Evolutionary conservation across 164 flowering plant species (phyloP), one percentile per base, ranked within the genome.

Genomic region (Chimonanthus salicifolius): DNA sequence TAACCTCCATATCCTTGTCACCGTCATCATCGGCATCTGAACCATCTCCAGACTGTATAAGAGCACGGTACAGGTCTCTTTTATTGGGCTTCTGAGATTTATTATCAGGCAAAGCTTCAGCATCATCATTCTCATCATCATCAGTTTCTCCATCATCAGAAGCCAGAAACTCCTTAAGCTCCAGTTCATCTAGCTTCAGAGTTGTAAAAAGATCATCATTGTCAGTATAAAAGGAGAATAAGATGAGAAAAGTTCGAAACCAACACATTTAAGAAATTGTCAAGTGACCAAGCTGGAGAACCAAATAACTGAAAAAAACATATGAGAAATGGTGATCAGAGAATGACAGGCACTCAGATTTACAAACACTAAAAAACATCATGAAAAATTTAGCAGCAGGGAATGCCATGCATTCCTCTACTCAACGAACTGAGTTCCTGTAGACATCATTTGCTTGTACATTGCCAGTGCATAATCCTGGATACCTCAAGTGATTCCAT

Each of bases 1-100:
- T 93, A 50, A 93, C 91, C 79, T 93, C 99, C 99, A 95, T 93
- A 77, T 95, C 97, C 81, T 83, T 87, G 70, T 76, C 84, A 51
- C 76, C 83, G 18, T 87, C 85, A 71, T 71, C 64, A 58, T 62
- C 75, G 15, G 62, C 89, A 79, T 88, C 96, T 49, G 91, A 87
- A 72, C 81, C 93, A 80, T 81, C 87, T 33, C 88, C 93, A 74
- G 89, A 83, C 66, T 83, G 79, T 64, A 95, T 4, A 51, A 95
- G 86, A 65, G 89, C 84, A 54, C 84, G 91, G 74, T 89, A 89
- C 76, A 43, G 80, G 62, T 91, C 89, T 64, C 51, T 47, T 65
- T 82, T 92, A 33, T 77, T 80, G 33, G 62, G 72, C 72, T 81
- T 88, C 50, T 74, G 83, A 69, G 80, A 58, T 62, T 76, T 62